Evolutionary conservation across 225 moss, liverwort and hornwort species (phyloP).

Genomic region (Antitrichia curtipendula): DNA sequence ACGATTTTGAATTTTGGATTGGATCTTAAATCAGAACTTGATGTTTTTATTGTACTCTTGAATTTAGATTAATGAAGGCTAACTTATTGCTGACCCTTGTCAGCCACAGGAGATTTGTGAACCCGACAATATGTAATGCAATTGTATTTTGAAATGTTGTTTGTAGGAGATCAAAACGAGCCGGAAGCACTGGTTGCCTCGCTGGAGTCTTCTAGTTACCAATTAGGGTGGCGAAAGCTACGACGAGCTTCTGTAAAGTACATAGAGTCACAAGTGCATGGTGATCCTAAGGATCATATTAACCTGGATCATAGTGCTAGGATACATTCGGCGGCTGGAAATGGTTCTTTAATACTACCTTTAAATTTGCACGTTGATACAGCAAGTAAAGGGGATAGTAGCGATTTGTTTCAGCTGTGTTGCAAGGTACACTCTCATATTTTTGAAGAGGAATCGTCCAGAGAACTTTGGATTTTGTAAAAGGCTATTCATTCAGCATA

Average conservation of each 20-base stretch:
- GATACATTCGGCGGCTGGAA: constrained; percentile 16
- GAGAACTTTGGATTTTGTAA: background rate
- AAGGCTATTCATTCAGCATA: background rate
- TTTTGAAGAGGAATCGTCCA: background rate
- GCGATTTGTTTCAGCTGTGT: constrained; percentile 7
- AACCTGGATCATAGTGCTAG: constrained; percentile 21
- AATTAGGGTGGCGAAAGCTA: constrained; percentile 43
- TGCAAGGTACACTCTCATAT: constrained; percentile 22
- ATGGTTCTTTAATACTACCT: constrained; percentile 19
- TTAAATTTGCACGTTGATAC: background rate
- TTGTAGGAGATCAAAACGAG: constrained; percentile 32
- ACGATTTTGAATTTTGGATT: background rate
- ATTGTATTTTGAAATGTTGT: background rate
- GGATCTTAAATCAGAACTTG: background rate
- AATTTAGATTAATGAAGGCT: background rate
- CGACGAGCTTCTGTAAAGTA: constrained; percentile 37
- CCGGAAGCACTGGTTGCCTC: constrained; percentile 4
- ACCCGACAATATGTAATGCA: background rate
- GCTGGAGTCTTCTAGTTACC: constrained; percentile 12
- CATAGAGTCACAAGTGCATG: constrained; percentile 4
- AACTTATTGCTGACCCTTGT: background rate
- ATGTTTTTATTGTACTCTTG: background rate
- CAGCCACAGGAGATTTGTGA: background rate
- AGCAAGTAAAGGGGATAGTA: background rate
- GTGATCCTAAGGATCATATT: background rate